Base-by-base conservation (phyloP, 75 land plant species). In the Cupressus sempervirens region DNA sequence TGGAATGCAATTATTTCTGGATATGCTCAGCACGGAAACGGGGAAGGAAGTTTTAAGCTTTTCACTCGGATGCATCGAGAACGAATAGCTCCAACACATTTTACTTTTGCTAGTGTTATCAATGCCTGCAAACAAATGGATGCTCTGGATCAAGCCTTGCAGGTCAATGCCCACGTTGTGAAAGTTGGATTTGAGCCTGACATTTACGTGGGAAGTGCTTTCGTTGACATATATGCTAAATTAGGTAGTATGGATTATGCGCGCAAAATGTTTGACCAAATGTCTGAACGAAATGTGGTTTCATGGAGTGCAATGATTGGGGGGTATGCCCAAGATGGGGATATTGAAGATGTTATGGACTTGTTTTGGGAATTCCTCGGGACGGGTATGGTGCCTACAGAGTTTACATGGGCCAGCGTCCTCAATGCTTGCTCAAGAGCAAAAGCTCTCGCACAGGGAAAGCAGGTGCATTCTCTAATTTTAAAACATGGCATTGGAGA, bases 61-160 rank as follows among this genome's bases (percentile, higher is more conserved):
- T 93, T 93, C 86, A 38, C 56, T 14, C 30, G 4, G 36, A 92
- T 95, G 94, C 86, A 32, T 77, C 43, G 79, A 40, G 88, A 56
- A 76, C 83, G 82, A 36, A 30, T 77, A 15, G 54, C 20, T 15
- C 87, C 88, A 75, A 34, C 76, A 88, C 86, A n/a, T 41, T 88
- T 86, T 20, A 86, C 81, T 20, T 86, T 85, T 38, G 81, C 82
- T 23, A 72, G 87, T 74, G 30, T 76, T 84, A 30, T 87, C 16
- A 85, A 85, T 36, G 83, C 88, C 26, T 88, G 88, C 53, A 52
- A 46, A 35, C 70, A 72, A 46, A 35, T 83, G 32, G 85, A 56
- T 68, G 84, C 88, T 30, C 41, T 88, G 16, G 41, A 82, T 43
- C 81, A 82, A 84, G 89, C 83, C n/a, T 56, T 87, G 88, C 82